Evolutionary conservation across 1,284 basidiomycete species (phyloP), one percentile per base, ranked within the genome.

Genomic region (Spongispora temasekensis): DNA sequence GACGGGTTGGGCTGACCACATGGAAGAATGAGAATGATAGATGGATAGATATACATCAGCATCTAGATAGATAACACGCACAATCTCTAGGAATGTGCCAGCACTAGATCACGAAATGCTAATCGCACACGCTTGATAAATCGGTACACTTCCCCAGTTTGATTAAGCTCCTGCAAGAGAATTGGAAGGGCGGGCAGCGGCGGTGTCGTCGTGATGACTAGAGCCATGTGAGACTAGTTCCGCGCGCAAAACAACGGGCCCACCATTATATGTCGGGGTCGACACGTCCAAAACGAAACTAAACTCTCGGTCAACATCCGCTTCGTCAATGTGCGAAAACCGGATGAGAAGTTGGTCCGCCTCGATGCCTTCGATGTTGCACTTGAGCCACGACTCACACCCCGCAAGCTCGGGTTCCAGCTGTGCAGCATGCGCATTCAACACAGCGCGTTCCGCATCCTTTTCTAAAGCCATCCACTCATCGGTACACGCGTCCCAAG

Each of bases 231-330:
- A 57, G 53, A 57, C 17, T 7, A 12, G 17, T 4, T 17, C 31
- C n/a, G 5, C 3, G 5, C 28, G 40, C 56, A 10, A n/a, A 53
- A 5, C 15, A 34, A 34, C 17, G 42, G n/a, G 68, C 80, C 56
- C 57, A 93, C 93, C 90, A 79, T 83, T 83, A 67, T 93, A 94
- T 2, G 77, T 72, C 13, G 77, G 74, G 10, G 76, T 74, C 1
- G 88, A 85, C 19, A 93, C 79, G 68, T 96, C 92, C 28, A 95
- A 72, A 1, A 94, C 87, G 59, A 95, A 80, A 57, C 82, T 88
- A 64, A 88, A 93, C 67, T 94, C 91, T 32, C 83, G 79, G 17
- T 82, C 77, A 4, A 79, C 78, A 58, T 89, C 82, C 1, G 76
- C 67, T 2, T 82, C 78, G 68, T 92, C 89, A 46, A 95, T 74